phyloP scores from a whole-genome alignment of 345 rosid genomes.

The Eucalyptus grandis region DNA sequence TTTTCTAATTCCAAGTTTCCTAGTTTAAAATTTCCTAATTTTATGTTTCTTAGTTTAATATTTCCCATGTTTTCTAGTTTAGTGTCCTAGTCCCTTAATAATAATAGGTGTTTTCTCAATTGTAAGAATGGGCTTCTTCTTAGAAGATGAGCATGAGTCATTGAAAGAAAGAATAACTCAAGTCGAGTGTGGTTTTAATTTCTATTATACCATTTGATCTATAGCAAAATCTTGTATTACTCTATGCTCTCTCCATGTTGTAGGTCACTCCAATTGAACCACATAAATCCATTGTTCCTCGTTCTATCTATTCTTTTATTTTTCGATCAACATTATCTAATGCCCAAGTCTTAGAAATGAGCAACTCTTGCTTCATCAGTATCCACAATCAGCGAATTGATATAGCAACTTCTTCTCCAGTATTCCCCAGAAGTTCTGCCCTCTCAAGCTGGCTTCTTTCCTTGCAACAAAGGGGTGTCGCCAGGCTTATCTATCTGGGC shows the following conservation, averaged over 20 bases:
- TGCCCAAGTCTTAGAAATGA: neutral
- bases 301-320: neutral
- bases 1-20: neutral
- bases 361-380: neutral
- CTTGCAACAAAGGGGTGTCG: neutral
- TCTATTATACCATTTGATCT: neutral
- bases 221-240: neutral
- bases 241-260: rapidly evolving
- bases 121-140: neutral
- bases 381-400: neutral
- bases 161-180: neutral
- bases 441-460: neutral
- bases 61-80: neutral
- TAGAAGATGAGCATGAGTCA: neutral
- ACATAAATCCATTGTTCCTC: neutral
- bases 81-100: neutral
- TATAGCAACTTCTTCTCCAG: neutral
- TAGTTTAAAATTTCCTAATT: neutral
- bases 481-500: neutral
- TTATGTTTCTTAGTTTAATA: neutral
- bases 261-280: neutral
- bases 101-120: neutral
- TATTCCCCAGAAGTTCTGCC: neutral
- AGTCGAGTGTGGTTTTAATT: neutral
- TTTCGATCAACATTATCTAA: neutral